A percentile compares a stretch with the other conserved stretches of the same genome.
These are phyloP conservation scores for Alternaria angustiovoidea DNA, from an alignment of 2,329 filamentous ascomycete species.

Conservation along the genomic window DNA sequence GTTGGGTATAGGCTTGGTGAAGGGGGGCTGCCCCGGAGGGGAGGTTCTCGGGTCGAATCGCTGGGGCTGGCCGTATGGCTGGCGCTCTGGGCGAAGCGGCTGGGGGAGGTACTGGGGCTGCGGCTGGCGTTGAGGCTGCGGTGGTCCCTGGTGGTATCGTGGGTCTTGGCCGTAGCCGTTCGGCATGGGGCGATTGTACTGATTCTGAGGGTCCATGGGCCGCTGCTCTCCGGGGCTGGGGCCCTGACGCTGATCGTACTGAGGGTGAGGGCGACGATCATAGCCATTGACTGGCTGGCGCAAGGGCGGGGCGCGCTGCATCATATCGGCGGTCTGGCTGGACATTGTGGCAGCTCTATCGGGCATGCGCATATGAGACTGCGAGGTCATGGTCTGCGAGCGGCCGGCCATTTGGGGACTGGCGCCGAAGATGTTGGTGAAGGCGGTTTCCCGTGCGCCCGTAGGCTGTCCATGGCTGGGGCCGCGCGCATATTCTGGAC, in stretches of 20 bases:
- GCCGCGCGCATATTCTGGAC: conserved; percentile 64
- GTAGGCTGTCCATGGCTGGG: conserved; percentile 62
- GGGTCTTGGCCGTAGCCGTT: conserved; percentile 52
- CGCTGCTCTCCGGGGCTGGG: conserved; percentile 39
- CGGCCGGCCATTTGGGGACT: conserved; percentile 77
- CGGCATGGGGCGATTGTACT: conserved; percentile 43
- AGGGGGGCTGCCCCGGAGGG: conserved; percentile 58
- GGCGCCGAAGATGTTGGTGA: conserved; percentile 93
- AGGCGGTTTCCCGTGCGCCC: conserved; percentile 88
- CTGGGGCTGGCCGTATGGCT: conserved; percentile 76
- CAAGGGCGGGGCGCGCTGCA: conserved; percentile 71
- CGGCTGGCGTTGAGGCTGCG: conserved; percentile 50
- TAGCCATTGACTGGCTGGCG: conserved; percentile 58
- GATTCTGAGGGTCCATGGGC: conserved; percentile 36
- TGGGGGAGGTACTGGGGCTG: conserved; percentile 68
- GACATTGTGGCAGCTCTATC: conserved; percentile 79
- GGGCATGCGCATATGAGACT: conserved; percentile 67
- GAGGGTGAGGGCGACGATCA: conserved; percentile 44
- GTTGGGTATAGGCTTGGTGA: conserved; percentile 63
- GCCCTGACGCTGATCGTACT: conserved; percentile 38
- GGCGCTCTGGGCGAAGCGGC: conserved; percentile 68
- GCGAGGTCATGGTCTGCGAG: conserved; percentile 93
- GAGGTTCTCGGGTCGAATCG: conserved; percentile 69
- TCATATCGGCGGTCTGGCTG: conserved; percentile 57
- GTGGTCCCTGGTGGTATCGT: conserved; percentile 46